Conservation (phyloP, 371 early-diverging fungal species). For the Mitosporidium daphniae region DNA sequence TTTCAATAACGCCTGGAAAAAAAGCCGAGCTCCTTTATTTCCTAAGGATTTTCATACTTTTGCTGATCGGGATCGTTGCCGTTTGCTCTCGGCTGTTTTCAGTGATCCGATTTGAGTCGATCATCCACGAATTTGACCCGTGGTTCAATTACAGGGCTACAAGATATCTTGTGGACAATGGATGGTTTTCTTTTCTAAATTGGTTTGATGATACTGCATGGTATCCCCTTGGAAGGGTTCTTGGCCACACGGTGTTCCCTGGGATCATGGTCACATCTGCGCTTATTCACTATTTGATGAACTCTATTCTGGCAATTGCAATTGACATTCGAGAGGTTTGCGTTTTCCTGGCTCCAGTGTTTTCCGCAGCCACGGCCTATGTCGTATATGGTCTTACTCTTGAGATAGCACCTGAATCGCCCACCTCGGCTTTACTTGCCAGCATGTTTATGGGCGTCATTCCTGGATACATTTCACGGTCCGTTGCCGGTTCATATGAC, state of each 20-base stretch:
- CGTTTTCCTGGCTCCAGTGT: conserved; percentile 72
- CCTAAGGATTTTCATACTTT: too few species aligned
- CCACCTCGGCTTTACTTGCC: conserved; percentile 61
- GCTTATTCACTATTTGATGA: conserved; percentile 55
- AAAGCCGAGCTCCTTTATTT: too few species aligned
- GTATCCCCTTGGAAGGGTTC: conserved; percentile 76
- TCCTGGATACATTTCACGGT: conserved; percentile 89
- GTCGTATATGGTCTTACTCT: conserved; percentile 63
- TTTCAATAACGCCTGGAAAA: too few species aligned
- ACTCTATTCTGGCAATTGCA: conserved; percentile 36
- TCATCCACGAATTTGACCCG: conserved; percentile 97
- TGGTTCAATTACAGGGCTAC: conserved; percentile 95
- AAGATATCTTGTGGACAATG: conserved; percentile 55
- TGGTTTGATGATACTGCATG: conserved; percentile 94
- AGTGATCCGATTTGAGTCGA: conserved; percentile 51
- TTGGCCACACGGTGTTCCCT: conserved; percentile 68
- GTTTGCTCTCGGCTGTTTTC: conserved; percentile 70
- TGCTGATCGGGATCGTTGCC: conserved; percentile 46
- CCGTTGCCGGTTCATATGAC: conserved; percentile 93
- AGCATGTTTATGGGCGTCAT: conserved; percentile 84
- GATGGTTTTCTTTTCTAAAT: conserved; percentile 82
- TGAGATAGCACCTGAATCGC: conserved; percentile 45
- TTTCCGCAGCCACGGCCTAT: conserved; percentile 58
- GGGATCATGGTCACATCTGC: conserved; percentile 89
- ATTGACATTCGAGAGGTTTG: conserved; percentile 87